Conservation (phyloP, 192 early-diverging fungal species). For the Rhizoclosmatium globosum region DNA sequence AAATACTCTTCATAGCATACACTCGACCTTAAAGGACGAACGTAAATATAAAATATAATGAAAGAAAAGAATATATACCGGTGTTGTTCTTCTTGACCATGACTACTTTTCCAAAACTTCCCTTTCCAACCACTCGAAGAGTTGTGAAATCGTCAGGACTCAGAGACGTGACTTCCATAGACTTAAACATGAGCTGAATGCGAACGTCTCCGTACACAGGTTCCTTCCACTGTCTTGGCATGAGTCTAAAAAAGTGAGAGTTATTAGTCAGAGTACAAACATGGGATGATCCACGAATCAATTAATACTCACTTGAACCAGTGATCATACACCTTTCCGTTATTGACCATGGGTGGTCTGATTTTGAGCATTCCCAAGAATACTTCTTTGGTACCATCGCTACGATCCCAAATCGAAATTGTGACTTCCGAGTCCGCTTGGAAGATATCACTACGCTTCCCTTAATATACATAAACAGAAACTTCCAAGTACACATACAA, state of each 20-base stretch:
- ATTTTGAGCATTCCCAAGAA: constrained; percentile 44
- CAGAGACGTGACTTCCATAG: constrained; percentile 11
- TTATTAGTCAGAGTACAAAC: background rate
- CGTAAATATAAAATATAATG: background rate
- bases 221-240: constrained; percentile 34
- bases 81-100: constrained; percentile 26
- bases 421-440: constrained; percentile 34
- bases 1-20: constrained; percentile 97
- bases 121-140: constrained; percentile 95
- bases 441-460: constrained; percentile 26
- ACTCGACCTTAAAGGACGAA: constrained; percentile 67
- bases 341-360: constrained; percentile 11
- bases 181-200: constrained; percentile 32
- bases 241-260: constrained; percentile 20
- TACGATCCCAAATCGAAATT: constrained; percentile 41
- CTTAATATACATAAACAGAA: background rate
- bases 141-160: constrained; percentile 85
- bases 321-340: constrained; percentile 43
- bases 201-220: constrained; percentile 27
- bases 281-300: background rate
- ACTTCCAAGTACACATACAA: constrained; percentile 20
- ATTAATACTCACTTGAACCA: constrained; percentile 34
- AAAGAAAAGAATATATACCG: background rate
- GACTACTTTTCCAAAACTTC: constrained; percentile 92
- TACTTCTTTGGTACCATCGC: constrained; percentile 13